phyloP scores from a whole-genome alignment of 2,329 filamentous ascomycete species.

The Alternaria infectoria region DNA sequence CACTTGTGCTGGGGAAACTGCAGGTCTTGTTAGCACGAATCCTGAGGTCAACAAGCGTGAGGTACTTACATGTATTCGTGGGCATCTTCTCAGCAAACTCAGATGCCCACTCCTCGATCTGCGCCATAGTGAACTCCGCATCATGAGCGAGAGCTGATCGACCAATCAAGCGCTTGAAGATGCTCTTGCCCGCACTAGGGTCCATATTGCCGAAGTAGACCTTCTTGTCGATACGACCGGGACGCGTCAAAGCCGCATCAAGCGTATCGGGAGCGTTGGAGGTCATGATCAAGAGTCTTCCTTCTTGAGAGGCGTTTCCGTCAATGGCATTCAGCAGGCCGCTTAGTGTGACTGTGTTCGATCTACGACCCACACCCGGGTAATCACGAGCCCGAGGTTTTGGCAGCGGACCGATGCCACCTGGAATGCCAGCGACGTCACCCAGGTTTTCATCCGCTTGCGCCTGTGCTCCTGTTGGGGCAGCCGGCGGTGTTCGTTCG shows the following conservation, averaged over 20 bases:
- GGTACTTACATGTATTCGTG: conserved; percentile 20
- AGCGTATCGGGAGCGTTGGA: conserved; percentile 77
- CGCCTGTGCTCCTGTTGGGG: neutral
- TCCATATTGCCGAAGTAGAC: conserved; percentile 66
- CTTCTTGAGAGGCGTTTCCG: conserved; percentile 78
- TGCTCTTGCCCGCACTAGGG: conserved; percentile 24
- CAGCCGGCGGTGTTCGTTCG: conserved; percentile 14
- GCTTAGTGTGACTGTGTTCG: conserved; percentile 63
- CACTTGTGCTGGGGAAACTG: conserved; percentile 40
- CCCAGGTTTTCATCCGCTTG: neutral
- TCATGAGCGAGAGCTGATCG: conserved; percentile 27
- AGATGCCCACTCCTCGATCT: conserved; percentile 30
- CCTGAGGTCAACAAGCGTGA: no score
- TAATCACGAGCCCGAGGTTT: neutral
- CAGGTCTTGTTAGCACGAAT: neutral
- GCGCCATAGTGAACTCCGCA: conserved; percentile 19
- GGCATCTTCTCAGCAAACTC: conserved; percentile 38
- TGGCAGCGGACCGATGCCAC: neutral
- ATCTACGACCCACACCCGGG: neutral
- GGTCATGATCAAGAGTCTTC: conserved; percentile 80
- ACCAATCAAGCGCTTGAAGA: conserved; percentile 42
- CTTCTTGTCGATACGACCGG: conserved; percentile 77
- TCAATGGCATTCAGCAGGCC: conserved; percentile 79
- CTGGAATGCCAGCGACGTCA: neutral
- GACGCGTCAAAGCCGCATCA: conserved; percentile 74